Conservation (phyloP, 2,329 filamentous ascomycete genomes). For the Paecilomyces sp. region DNA sequence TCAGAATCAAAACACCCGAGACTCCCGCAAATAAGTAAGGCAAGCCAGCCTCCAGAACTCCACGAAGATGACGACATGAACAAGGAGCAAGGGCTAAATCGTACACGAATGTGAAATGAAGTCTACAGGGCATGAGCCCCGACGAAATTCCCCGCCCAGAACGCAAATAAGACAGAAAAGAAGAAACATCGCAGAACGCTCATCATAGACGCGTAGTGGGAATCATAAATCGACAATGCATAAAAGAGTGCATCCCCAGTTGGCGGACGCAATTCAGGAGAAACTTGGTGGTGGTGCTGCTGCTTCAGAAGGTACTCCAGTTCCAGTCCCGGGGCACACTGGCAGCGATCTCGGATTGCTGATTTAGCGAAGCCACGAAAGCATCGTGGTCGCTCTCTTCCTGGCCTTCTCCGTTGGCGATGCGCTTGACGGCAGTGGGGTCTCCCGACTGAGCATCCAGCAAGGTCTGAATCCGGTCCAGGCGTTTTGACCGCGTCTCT, state of each 20-base stretch:
- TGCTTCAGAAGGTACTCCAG: conserved; percentile 53
- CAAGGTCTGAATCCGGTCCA: conserved; percentile 43
- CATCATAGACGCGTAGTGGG: background rate
- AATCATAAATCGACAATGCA: background rate
- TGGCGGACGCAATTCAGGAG: background rate
- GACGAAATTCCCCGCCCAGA: background rate
- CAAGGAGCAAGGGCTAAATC: conserved; percentile 1
- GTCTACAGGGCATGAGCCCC: background rate
- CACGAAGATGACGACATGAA: conserved; percentile 2
- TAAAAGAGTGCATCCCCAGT: background rate
- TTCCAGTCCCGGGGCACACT: conserved; percentile 54
- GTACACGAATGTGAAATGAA: background rate
- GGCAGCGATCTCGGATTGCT: conserved; percentile 41
- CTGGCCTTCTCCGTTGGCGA: conserved; percentile 1
- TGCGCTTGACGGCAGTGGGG: background rate
- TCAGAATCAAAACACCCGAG: background rate
- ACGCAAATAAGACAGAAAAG: background rate
- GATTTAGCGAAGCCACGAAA: conserved; percentile 11
- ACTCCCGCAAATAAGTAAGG: background rate
- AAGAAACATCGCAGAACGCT: background rate
- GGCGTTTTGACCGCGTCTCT: conserved; percentile 37
- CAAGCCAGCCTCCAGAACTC: conserved; percentile 1
- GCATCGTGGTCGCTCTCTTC: conserved; percentile 13
- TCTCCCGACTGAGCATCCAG: conserved; percentile 16
- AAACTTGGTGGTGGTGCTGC: background rate